Evolutionary conservation across 345 rosid genomes (phyloP).

Genomic region (Rhizophora mangle): DNA sequence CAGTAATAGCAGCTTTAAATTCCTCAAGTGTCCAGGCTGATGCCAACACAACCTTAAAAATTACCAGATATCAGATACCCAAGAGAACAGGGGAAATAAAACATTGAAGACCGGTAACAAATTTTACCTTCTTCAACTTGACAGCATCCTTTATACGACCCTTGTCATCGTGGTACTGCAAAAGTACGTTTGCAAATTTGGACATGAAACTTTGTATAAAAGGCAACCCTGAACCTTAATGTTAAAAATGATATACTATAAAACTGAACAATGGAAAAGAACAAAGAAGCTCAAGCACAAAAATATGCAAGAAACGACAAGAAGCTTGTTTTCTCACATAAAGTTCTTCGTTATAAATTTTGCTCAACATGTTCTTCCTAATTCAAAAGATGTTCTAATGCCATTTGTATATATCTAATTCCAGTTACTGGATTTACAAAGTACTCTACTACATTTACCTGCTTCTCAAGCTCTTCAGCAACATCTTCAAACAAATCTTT

Average conservation of each 20-base stretch:
- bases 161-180: constrained; percentile 82
- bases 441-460: constrained; percentile 34
- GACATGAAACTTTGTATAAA: background rate
- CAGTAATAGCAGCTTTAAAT: constrained; percentile 59
- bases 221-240: background rate
- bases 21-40: constrained; percentile 71
- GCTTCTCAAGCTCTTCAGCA: constrained; percentile 73
- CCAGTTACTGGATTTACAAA: background rate
- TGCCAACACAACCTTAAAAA: constrained; percentile 51
- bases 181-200: constrained; percentile 14
- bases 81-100: constrained; percentile 11
- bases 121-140: constrained; percentile 67
- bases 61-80: constrained; percentile 26
- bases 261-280: background rate
- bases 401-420: background rate
- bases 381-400: background rate
- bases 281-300: background rate
- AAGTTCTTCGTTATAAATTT: background rate
- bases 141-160: constrained; percentile 65
- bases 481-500: constrained; percentile 92
- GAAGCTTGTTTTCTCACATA: background rate
- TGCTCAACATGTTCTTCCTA: too few relatives aligned
- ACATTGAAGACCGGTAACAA: background rate
- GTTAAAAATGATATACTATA: background rate
- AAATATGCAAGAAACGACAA: background rate